These are phyloP conservation scores for Vitis labrusca DNA, from an alignment of 164 flowering plant species.

Conservation along the genomic window DNA sequence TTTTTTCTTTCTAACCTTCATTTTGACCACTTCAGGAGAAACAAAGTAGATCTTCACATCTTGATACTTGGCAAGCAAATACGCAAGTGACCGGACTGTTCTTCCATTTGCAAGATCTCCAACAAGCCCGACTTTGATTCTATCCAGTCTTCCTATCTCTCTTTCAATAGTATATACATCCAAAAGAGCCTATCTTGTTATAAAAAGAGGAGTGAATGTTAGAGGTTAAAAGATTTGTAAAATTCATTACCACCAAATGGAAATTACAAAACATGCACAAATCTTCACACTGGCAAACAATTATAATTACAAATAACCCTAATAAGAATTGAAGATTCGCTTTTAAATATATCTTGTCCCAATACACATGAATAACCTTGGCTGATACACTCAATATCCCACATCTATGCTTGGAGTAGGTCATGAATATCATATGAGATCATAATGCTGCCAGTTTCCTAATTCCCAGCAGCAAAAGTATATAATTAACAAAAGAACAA, in stretches of 20 bases:
- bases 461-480: too few species aligned
- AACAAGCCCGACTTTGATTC: conserved; percentile 86
- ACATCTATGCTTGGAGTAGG: too few species aligned
- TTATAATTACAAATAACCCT: too few species aligned
- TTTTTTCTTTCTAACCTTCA: conserved; percentile 64
- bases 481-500: too few species aligned
- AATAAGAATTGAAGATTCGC: too few species aligned
- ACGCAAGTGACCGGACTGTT: conserved; percentile 94
- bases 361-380: too few species aligned
- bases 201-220: neutral
- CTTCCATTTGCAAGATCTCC: conserved; percentile 99
- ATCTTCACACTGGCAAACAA: too few species aligned
- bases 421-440: too few species aligned
- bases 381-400: too few species aligned
- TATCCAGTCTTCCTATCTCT: conserved; percentile 89
- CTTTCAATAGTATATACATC: conserved; percentile 93
- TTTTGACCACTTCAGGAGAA: conserved; percentile 87
- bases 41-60: conserved; percentile 92
- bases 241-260: neutral
- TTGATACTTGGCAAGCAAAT: conserved; percentile 79
- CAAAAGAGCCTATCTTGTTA: conserved; percentile 71
- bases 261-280: too few species aligned
- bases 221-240: neutral
- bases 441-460: too few species aligned
- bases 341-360: too few species aligned